Base-by-base conservation (phyloP, 2,329 filamentous ascomycete species). In the Arthrocladium fulminans region DNA sequence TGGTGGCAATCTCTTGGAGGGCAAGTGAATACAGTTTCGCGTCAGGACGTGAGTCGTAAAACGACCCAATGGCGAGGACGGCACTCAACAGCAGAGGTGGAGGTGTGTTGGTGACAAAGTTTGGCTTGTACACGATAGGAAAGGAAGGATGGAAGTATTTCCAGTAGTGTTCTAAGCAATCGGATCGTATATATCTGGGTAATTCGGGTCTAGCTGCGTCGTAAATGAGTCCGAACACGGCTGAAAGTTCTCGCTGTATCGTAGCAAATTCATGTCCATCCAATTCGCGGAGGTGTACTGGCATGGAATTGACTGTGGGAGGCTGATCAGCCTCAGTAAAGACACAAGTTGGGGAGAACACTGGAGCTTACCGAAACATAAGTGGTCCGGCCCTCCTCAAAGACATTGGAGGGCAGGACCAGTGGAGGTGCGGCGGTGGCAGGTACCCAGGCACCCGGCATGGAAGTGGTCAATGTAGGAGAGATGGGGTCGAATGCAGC, bases 201-300 rank as follows among this genome's bases (percentile, higher is more conserved):
- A 64, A 55, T 59, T 63, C 64, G 63, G 65, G 50, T 58, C 59
- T 55, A 59, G 58, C 46, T 60, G 60, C 45, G 59, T 54, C 51
- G 55, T 58, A 57, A 59, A 64, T 34, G 59, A 62, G 39, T 56
- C 61, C 56, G 57, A 59, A 55, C 59, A 63, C 49, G 59, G 60
- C 55, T 61, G 63, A 52, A 60, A 61, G 55, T 56, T 65, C 57
- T 62, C 63, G 52, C 65, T 65, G 60, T 64, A 70, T 52, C 58
- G 60, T 50, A 63, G 57, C 54, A 59, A 59, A 60, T 57, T 66
- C 56, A 61, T 59, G 49, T 61, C 62, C 56, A 62, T 61, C 68
- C 67, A 71, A 47, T 58, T 61, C 53, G 61, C 62, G 58, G 63
- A 66, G 57, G 61, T 63, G 55, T 66, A 66, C 51, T 63, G 63